These are phyloP conservation scores for Aspergillus chevalieri DNA, from an alignment of 2,329 filamentous ascomycete genomes.

Conservation along the genomic window DNA sequence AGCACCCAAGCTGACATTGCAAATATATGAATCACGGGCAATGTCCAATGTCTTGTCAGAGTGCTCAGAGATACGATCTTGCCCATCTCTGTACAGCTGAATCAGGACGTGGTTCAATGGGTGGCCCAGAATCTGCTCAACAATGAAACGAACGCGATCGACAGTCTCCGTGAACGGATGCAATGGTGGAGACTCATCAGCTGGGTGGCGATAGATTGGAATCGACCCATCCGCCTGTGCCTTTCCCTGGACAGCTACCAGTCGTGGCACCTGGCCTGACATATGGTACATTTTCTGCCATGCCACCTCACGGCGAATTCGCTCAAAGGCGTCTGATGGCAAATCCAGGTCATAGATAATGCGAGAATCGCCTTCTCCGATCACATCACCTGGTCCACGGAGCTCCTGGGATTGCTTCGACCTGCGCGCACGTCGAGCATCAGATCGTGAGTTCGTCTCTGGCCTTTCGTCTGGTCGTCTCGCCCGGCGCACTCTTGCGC, in stretches of 20 bases:
- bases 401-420: conserved; percentile 16
- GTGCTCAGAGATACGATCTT: conserved; percentile 92
- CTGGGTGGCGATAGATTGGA: conserved; percentile 91
- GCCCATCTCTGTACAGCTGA: conserved; percentile 82
- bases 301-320: conserved; percentile 65
- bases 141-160: conserved; percentile 57
- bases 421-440: conserved; percentile 16
- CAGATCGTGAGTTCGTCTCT: conserved; percentile 7
- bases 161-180: conserved; percentile 70
- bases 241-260: conserved; percentile 82
- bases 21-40: conserved; percentile 70
- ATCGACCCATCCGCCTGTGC: conserved; percentile 60
- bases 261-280: conserved; percentile 80
- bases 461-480: conserved; percentile 17
- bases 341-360: conserved; percentile 67
- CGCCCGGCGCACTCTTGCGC: conserved; percentile 20
- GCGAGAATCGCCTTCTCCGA: conserved; percentile 76
- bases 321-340: conserved; percentile 56
- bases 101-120: conserved; percentile 85
- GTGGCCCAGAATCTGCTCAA: conserved; percentile 70
- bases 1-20: conserved; percentile 89
- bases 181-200: conserved; percentile 77
- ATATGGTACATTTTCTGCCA: conserved; percentile 94
- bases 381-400: conserved; percentile 46
- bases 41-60: conserved; percentile 97